Percentiles rank a stretch among this genome's conserved stretches.
phyloP scores from a whole-genome alignment of 2,329 filamentous ascomycete species.

The Colletotrichum musae region DNA sequence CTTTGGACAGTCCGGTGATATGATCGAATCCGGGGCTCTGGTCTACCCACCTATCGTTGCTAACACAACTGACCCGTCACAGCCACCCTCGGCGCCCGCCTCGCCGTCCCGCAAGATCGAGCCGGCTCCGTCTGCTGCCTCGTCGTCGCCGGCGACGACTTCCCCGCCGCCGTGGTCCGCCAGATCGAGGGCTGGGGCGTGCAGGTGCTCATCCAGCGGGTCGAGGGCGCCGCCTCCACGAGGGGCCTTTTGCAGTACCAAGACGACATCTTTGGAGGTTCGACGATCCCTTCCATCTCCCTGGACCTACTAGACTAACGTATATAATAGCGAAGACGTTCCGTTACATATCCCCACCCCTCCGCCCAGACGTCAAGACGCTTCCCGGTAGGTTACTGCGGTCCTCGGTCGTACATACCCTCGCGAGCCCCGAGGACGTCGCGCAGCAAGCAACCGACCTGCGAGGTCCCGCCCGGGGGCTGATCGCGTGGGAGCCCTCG shows the following conservation, averaged over 20 bases:
- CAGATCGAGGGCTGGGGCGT: constrained; percentile 24
- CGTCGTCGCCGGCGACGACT: constrained; percentile 17
- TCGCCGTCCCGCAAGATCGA: constrained; percentile 17
- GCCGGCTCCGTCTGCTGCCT: constrained; percentile 17
- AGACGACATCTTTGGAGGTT: constrained; percentile 24
- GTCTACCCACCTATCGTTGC: no score
- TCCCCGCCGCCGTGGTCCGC: not conserved
- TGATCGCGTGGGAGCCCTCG: constrained; percentile 30
- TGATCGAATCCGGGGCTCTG: no score
- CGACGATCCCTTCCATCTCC: not conserved
- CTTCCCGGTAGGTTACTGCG: not conserved
- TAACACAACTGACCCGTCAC: no score
- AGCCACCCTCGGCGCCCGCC: constrained; percentile 34
- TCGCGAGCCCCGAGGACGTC: constrained; percentile 3
- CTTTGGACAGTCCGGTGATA: no score
- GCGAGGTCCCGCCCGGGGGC: fast-evolving
- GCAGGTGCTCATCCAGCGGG: not conserved
- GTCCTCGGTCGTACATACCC: constrained; percentile 3
- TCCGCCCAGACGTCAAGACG: not conserved
- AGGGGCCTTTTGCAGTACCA: constrained; percentile 14
- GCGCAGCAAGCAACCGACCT: not conserved
- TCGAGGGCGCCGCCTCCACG: not conserved
- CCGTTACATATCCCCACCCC: constrained; percentile 1
- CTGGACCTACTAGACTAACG: not conserved
- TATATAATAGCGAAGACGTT: not conserved